Evolutionary conservation across 108 stramenopile species (phyloP).

Genomic region (Schizochytrium sp.): DNA sequence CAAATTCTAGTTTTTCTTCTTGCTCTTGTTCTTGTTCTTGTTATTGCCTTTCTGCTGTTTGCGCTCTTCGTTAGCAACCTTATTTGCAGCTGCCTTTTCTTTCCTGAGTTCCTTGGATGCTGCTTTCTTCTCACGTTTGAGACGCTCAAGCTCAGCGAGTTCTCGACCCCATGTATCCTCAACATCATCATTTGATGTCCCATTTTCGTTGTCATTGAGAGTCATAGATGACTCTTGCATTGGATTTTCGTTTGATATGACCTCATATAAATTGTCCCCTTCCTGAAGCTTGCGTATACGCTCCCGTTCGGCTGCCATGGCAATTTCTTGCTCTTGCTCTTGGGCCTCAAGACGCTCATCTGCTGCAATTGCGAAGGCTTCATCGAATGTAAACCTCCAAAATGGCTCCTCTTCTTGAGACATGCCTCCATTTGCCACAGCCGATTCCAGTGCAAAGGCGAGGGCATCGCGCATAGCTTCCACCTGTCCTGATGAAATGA

Average conservation of each 20-base stretch:
- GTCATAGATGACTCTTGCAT: background rate
- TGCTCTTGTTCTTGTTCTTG: background rate
- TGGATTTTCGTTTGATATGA: background rate
- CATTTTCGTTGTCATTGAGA: background rate
- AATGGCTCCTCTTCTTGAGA: background rate
- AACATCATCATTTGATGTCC: background rate
- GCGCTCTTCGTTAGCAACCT: background rate
- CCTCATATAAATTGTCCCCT: background rate
- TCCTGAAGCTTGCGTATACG: background rate
- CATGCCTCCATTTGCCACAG: background rate
- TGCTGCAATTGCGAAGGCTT: background rate
- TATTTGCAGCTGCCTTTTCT: background rate
- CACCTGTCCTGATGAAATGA: background rate
- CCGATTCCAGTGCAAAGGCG: background rate
- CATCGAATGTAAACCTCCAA: slow-evolving; percentile 10
- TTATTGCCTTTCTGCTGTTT: background rate
- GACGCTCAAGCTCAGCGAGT: slow-evolving; percentile 1
- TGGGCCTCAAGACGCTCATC: background rate
- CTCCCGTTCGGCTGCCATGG: slow-evolving; percentile 25
- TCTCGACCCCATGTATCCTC: slow-evolving; percentile 49
- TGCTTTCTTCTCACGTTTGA: background rate
- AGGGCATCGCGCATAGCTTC: background rate
- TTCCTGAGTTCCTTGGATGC: background rate
- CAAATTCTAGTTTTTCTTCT: background rate
- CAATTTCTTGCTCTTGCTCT: slow-evolving; percentile 22